These are phyloP conservation scores for Scenedesmus sp. DNA, from an alignment of 163 green algal genomes.

Conservation along the genomic window DNA sequence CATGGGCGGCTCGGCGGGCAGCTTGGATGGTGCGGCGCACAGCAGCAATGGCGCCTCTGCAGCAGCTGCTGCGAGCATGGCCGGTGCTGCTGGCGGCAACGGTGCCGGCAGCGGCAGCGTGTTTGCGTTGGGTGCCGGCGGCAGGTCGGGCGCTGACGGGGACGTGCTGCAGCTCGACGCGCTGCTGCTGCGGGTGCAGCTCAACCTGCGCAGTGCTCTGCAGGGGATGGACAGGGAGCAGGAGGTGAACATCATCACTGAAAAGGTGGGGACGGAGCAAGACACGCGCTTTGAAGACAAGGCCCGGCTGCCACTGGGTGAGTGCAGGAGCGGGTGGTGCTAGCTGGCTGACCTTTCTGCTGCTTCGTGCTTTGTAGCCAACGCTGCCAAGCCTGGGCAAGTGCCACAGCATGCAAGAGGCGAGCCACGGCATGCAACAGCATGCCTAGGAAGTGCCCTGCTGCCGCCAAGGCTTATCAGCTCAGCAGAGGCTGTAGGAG, in stretches of 20 bases:
- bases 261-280: constrained; percentile 19
- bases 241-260: constrained; percentile 44
- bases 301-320: constrained; percentile 30
- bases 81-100: background rate
- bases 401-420: background rate
- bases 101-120: background rate
- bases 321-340: background rate
- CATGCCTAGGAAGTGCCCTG: too few relatives aligned
- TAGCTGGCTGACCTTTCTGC: too few relatives aligned
- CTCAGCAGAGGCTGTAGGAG: too few relatives aligned
- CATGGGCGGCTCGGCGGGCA: background rate
- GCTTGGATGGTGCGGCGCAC: background rate
- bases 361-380: too few relatives aligned
- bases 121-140: background rate
- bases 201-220: constrained; percentile 42
- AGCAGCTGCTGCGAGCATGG: background rate
- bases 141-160: background rate
- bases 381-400: background rate
- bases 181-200: constrained; percentile 42
- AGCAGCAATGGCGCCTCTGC: background rate
- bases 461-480: too few relatives aligned
- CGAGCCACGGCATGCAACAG: too few relatives aligned
- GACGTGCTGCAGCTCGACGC: constrained; percentile 37
- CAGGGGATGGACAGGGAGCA: background rate
- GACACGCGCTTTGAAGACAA: constrained; percentile 45